Conservation (phyloP, 78 protist genomes). For the Dictyostelium firmibasis region DNA sequence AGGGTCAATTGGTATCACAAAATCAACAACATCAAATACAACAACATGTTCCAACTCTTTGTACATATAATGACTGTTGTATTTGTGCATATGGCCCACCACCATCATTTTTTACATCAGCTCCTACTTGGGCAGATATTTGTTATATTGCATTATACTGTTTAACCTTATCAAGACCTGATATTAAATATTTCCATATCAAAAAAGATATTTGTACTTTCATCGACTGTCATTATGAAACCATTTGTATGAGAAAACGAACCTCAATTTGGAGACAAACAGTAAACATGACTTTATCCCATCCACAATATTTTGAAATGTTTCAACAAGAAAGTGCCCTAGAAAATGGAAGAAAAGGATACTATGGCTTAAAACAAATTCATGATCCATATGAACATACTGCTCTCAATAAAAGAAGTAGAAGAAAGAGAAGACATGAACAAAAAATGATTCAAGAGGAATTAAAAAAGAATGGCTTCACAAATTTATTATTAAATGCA, state of each 20-base stretch:
- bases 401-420: slow-evolving; percentile 47
- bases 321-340: slow-evolving; percentile 76
- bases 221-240: slow-evolving; percentile 62
- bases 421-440: slow-evolving; percentile 79
- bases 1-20: no score
- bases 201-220: slow-evolving; percentile 68
- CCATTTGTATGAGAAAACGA: slow-evolving; percentile 57
- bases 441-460: slow-evolving; percentile 74
- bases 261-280: slow-evolving; percentile 72
- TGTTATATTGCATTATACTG: slow-evolving; percentile 69
- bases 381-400: slow-evolving; percentile 79
- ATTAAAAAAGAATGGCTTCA: slow-evolving; percentile 26
- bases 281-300: slow-evolving; percentile 68
- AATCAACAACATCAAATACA: background rate
- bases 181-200: slow-evolving; percentile 56
- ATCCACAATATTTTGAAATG: slow-evolving; percentile 79
- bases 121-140: slow-evolving; percentile 76
- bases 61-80: slow-evolving; percentile 43
- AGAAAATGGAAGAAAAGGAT: slow-evolving; percentile 75
- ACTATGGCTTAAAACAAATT: slow-evolving; percentile 67
- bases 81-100: slow-evolving; percentile 70
- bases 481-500: background rate
- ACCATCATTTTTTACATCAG: slow-evolving; percentile 62
- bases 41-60: slow-evolving; percentile 9
- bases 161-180: slow-evolving; percentile 54